phyloP scores from a whole-genome alignment of 176 grass and related monocot genomes.

The Lolium multiflorum region DNA sequence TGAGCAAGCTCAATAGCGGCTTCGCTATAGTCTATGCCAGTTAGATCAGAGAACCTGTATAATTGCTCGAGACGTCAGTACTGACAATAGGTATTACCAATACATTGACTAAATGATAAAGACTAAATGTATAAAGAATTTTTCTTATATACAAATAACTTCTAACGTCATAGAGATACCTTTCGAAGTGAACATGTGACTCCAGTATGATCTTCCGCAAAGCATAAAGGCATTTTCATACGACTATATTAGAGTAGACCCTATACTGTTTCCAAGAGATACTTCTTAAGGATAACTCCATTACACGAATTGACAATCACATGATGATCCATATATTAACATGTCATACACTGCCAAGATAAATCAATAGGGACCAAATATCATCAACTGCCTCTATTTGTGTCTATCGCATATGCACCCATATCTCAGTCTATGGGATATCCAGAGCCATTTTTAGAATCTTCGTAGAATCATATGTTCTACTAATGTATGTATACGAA shows the following conservation, averaged over 20 bases:
- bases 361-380: no score
- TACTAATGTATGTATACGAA: no score
- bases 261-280: background rate
- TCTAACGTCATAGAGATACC: background rate
- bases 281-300: background rate
- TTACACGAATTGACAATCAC: background rate
- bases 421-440: no score
- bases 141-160: background rate
- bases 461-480: no score
- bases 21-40: slow-evolving; percentile 93
- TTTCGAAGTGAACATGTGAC: background rate
- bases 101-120: no score
- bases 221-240: background rate
- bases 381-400: no score
- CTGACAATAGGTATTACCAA: background rate
- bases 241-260: background rate
- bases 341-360: no score
- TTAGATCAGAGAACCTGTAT: no score
- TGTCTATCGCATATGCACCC: no score
- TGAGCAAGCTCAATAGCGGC: slow-evolving; percentile 77
- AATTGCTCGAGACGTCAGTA: slow-evolving; percentile 39
- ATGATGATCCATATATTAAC: slow-evolving; percentile 2
- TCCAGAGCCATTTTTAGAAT: no score
- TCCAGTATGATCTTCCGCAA: background rate
- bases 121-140: background rate